These are phyloP conservation scores for Lentinula lateritia DNA, from an alignment of 768 basidiomycete genomes.

Conservation along the genomic window DNA sequence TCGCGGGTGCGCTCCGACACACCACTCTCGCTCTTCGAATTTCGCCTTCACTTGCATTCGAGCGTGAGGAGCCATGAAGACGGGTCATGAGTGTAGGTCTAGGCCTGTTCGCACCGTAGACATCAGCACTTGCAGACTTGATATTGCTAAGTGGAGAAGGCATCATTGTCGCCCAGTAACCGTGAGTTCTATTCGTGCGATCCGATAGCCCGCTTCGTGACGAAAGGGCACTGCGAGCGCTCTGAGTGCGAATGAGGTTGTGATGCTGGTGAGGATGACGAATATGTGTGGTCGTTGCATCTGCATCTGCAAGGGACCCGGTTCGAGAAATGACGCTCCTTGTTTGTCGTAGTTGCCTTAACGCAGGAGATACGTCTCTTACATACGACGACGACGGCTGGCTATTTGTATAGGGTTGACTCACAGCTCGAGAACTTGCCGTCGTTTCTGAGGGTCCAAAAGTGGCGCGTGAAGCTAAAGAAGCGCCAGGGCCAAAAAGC, in stretches of 20 bases:
- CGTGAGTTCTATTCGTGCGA: constrained; percentile 23
- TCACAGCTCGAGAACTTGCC: constrained; percentile 34
- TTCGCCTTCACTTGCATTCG: constrained; percentile 6
- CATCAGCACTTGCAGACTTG: background rate
- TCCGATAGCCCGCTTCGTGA: constrained; percentile 27
- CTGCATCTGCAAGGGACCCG: constrained; percentile 1
- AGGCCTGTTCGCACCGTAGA: background rate
- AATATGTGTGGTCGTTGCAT: background rate
- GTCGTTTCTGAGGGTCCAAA: constrained; percentile 15
- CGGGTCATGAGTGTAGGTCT: constrained; percentile 1
- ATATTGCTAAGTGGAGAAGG: background rate
- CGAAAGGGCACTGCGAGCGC: constrained; percentile 2
- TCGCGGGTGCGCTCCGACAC: constrained; percentile 45
- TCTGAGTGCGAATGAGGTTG: background rate
- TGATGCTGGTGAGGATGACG: background rate
- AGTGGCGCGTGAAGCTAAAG: constrained; percentile 12
- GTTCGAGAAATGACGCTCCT: constrained; percentile 6
- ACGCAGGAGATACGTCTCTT: constrained; percentile 1
- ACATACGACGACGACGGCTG: background rate
- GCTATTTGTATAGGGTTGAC: constrained; percentile 18
- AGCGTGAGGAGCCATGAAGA: constrained; percentile 5
- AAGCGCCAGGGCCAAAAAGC: constrained; percentile 48
- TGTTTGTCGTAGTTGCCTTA: background rate
- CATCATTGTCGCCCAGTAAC: background rate
- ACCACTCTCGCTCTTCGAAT: constrained; percentile 36